Conservation (phyloP, 352 stramenopile genomes). For the Globisporangium alternatum region DNA sequence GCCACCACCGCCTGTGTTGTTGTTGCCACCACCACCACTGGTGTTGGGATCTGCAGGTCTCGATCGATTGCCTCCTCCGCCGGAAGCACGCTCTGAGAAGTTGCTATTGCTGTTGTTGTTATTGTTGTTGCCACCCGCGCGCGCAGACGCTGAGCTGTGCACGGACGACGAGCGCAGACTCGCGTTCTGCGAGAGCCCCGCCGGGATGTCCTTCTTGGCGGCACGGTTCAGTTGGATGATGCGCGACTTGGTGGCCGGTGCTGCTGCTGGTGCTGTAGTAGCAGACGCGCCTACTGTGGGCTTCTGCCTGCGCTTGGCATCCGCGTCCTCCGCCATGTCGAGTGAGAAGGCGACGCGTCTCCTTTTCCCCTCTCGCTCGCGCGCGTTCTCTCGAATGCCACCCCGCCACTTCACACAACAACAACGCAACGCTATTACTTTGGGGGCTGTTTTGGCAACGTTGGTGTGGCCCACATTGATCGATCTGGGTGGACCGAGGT, state of each 20-base stretch:
- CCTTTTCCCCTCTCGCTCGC: not conserved
- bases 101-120: conserved; percentile 5
- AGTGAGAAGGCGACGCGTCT: not conserved
- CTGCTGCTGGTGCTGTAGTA: not conserved
- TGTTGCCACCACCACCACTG: not conserved
- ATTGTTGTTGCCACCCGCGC: conserved; percentile 1
- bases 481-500: conserved; percentile 1
- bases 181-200: conserved; percentile 15
- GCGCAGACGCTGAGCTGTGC: conserved; percentile 12
- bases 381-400: conserved; percentile 4
- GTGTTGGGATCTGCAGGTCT: not conserved
- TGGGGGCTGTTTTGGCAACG: not conserved
- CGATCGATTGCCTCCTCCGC: conserved; percentile 3
- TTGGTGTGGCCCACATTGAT: not conserved
- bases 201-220: conserved; percentile 23
- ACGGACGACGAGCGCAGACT: conserved; percentile 20
- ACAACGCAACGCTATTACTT: conserved; percentile 1
- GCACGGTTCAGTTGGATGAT: conserved; percentile 38
- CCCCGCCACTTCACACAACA: not conserved
- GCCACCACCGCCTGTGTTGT: not conserved
- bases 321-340: conserved; percentile 16
- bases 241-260: conserved; percentile 26
- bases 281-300: not conserved
- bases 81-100: conserved; percentile 1
- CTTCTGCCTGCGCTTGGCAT: conserved; percentile 8